Base-by-base conservation (phyloP, 495 filamentous ascomycete species). In the Xylaria intraflava region DNA sequence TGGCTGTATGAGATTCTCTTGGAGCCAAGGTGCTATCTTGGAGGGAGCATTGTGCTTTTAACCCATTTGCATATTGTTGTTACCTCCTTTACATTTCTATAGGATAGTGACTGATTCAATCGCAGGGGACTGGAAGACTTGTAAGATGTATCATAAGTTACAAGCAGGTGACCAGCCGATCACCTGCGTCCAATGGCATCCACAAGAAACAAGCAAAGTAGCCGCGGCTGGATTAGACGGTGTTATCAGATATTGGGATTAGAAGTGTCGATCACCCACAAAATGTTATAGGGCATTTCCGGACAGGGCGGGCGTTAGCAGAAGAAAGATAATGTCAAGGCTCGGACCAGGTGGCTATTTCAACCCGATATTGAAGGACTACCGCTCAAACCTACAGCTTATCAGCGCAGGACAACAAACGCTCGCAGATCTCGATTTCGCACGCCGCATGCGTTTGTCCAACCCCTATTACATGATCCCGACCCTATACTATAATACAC, bases 111-210 rank as follows among this genome's bases (percentile, higher is more conserved):
- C 50, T 53, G 24, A 53, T 46, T 40, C 16, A n/a, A 26, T 35
- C 20, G 22, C 10, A 54, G 51, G 52, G 91, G 92, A 96, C 68
- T 97, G 88, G 83, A 98, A 97, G 82, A 96, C 89, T 33, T 90
- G 91, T 62, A 97, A 95, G 72, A 89, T 98, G 88, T 96, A 86
- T 69, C 87, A 93, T 69, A 97, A 97, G 81, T 81, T 98, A 49
- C 75, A 85, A 69, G 90, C 89, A 2, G 81, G 84, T 49, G 85
- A 88, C 40, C 83, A 85, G 6, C 81, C 92, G 12, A 80, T 95
- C 39, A 88, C 88, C 44, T 87, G 83, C 60, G 74, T 89, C 42
- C 85, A 86, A 68, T 98, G 91, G 91, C 90, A 95, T 72, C 89
- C 90, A 29, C 86, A 96, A 73, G 94, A 97, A 76, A 92, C 85